Evolutionary conservation across 768 basidiomycete genomes (phyloP), one percentile per base, ranked within the genome.

Genomic region (Boletales sp.): DNA sequence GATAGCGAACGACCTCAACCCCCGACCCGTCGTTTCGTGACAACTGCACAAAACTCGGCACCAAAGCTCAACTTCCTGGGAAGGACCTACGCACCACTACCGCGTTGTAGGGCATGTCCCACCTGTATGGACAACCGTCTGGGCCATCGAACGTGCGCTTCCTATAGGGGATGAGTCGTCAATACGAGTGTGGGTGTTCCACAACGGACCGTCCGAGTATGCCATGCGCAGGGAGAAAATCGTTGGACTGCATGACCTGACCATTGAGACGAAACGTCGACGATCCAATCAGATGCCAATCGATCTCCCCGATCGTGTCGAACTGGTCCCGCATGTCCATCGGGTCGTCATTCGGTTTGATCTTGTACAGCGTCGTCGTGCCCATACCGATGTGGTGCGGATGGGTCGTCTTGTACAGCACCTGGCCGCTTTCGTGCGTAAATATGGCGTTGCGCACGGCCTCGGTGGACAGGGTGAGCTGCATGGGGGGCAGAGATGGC

Each of bases 61-160:
- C 12, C 21, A 8, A 31, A 21, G 37, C 8, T 13, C 5, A n/a
- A 3, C 30, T 8, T 28, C 25, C 25, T 28, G 25, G 9, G 18
- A 14, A 32, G 1, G 28, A n/a, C 5, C 8, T 25, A 62, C 64
- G 36, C 36, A 66, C 58, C 41, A 56, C 56, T 6, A 57, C 54
- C 0, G 44, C 18, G 0, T 41, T 15, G 2, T 44, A 34, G 1
- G 45, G 49, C 51, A 71, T 57, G 12, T 60, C 57, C 72, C 71
- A 74, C 15, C 63, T 61, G 28, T 72, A 73, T n/a, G 61, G 52
- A 13, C 44, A 51, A 8, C 67, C 67, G 44, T 72, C 69, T 6
- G 59, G 67, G 0, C 67, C 72, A 2, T 46, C 64, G 40, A 73
- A 73, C 9, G 63, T 58, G 33, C 62, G 64, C 32, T 58, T 64